These are phyloP conservation scores for Amanita rimosa DNA, from an alignment of 768 basidiomycete genomes.

Conservation along the genomic window DNA sequence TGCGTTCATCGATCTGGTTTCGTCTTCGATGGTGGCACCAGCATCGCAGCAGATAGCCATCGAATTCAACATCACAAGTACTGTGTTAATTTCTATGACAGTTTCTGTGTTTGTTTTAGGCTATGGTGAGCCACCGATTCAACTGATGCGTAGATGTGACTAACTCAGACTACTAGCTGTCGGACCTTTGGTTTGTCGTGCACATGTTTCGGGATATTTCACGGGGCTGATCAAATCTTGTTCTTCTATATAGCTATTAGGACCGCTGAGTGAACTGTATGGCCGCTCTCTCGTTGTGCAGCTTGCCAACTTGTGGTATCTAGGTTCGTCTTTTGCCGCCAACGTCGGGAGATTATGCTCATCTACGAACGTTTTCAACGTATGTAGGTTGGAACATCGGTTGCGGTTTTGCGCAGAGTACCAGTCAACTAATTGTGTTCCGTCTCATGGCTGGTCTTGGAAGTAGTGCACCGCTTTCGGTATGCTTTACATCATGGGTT, in stretches of 20 bases:
- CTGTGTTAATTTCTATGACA: slow-evolving; percentile 38
- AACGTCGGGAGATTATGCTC: background rate
- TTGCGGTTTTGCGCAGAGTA: slow-evolving; percentile 53
- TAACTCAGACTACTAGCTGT: slow-evolving; percentile 24
- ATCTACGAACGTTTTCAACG: background rate
- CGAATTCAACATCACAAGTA: slow-evolving; percentile 43
- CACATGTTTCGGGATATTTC: background rate
- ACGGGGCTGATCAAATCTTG: background rate
- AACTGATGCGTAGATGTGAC: background rate
- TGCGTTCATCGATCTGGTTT: slow-evolving; percentile 57
- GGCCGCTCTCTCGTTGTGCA: slow-evolving; percentile 57
- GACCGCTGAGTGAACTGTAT: slow-evolving; percentile 62
- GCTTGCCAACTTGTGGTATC: slow-evolving; percentile 49
- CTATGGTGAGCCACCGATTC: slow-evolving; percentile 31
- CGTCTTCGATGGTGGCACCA: slow-evolving; percentile 69
- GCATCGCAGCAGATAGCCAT: slow-evolving; percentile 38
- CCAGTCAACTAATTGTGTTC: slow-evolving; percentile 50
- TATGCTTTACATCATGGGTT: slow-evolving; percentile 32
- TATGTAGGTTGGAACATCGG: slow-evolving; percentile 57
- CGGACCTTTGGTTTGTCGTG: slow-evolving; percentile 31
- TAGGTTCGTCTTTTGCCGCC: slow-evolving; percentile 32
- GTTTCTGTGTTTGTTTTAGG: slow-evolving; percentile 43
- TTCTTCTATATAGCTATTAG: slow-evolving; percentile 22
- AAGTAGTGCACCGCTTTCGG: slow-evolving; percentile 57
- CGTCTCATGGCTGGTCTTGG: slow-evolving; percentile 63